Evolutionary conservation across 108 stramenopile species (phyloP), one percentile per base, ranked within the genome.

Genomic region (Fistulifera pelliculosa): DNA sequence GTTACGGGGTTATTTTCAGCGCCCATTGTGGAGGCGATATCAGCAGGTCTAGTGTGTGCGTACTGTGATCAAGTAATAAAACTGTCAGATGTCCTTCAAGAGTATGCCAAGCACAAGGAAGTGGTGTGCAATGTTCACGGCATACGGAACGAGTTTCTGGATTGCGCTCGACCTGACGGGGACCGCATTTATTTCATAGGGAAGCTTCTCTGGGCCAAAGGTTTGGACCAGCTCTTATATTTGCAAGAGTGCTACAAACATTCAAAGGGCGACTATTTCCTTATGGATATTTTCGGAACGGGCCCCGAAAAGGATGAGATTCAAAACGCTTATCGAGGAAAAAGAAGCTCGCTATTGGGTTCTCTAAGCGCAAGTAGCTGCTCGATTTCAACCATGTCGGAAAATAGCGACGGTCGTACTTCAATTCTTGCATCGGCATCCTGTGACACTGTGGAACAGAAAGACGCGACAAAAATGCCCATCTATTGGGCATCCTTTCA

Each of bases 151-250:
- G 76, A 81, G 42, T 97, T 95, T 62, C 70, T 97, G 58, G 76
- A 83, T 22, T 52, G 61, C 16, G 25, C 26, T 8, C 12, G 1
- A 49, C 15, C 47, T 4, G 15, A 18, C 2, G 47, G 18, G 1
- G 49, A 28, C 24, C 56, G 65, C 15, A 76, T 85, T 1, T 98
- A 98, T 60, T 98, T 96, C 51, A 83, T 98, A 64, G 95, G 95
- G 48, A 98, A 96, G 58, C 60, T 94, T 49, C 70, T 95, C 8
- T 98, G 94, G 94, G 87, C 91, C 13, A 97, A 97, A 74, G 87
- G 94, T 17, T 87, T 94, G 59, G 92, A 91, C 55, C 69, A 77
- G 5, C 61, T 97, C 71, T 48, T 97, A 27, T 70, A 87, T 23
- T 42, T 97, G 12, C 62, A 87, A 54, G 75, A 85, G 10, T 49